Evolutionary conservation across 179 eudicot genomes (phyloP).

Genomic region (Silene coronaria): DNA sequence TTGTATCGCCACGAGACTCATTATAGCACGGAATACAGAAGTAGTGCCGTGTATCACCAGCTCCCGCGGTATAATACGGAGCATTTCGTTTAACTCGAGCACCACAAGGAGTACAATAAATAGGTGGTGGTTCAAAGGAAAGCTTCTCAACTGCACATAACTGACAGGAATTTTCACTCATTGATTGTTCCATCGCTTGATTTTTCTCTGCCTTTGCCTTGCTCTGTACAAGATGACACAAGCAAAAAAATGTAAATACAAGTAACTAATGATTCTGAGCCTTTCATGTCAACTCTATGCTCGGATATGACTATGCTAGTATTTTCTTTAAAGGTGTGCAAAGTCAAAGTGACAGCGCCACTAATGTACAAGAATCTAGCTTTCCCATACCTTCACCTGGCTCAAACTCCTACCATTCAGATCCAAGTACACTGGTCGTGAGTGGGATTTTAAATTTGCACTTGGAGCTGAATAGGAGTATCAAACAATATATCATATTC

Average conservation of each 20-base stretch:
- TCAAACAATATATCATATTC: neutral
- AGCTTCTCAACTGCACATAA: conserved; percentile 96
- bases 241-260: neutral
- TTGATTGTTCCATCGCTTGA: conserved; percentile 84
- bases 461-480: neutral
- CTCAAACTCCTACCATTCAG: too few species aligned
- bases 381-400: neutral
- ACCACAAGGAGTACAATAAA: conserved; percentile 86
- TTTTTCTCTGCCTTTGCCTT: conserved; percentile 91
- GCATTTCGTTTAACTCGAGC: conserved; percentile 92
- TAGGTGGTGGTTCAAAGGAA: conserved; percentile 94
- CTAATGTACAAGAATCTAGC: neutral
- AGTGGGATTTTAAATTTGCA: too few species aligned
- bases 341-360: neutral
- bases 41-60: conserved; percentile 81
- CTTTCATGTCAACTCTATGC: neutral
- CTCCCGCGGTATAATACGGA: conserved; percentile 74
- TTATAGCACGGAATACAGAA: conserved; percentile 87
- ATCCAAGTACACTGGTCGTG: too few species aligned
- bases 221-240: conserved; percentile 42
- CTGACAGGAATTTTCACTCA: conserved; percentile 99
- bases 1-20: conserved; percentile 85
- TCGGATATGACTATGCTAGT: neutral
- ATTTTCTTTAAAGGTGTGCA: conserved; percentile 6
- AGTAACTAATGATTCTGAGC: neutral